Percentiles rank a stretch among this genome's conserved stretches.
phyloP scores from a whole-genome alignment of 2,329 filamentous ascomycete species.

The Pyricularia pennisetigena region DNA sequence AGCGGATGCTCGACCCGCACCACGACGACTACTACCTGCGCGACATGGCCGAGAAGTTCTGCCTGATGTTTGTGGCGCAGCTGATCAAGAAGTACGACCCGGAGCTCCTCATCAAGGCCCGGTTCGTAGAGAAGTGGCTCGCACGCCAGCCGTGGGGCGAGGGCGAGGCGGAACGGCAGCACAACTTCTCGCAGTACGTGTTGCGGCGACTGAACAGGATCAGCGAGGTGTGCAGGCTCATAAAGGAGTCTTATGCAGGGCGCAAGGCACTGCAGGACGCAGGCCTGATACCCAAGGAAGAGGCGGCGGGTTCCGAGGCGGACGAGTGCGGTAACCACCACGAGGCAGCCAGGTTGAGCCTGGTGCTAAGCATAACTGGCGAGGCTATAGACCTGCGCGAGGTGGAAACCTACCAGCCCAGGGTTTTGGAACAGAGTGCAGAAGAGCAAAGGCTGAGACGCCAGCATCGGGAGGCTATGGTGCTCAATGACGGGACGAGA shows the following conservation, averaged over 20 bases:
- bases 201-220: conserved; percentile 39
- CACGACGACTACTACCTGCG: conserved; percentile 56
- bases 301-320: conserved; percentile 11
- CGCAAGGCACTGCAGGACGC: conserved; percentile 39
- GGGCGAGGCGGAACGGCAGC: conserved; percentile 37
- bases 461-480: conserved; percentile 78
- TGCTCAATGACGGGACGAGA: conserved; percentile 75
- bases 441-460: conserved; percentile 66
- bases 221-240: conserved; percentile 39
- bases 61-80: conserved; percentile 45
- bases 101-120: conserved; percentile 48
- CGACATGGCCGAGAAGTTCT: conserved; percentile 51
- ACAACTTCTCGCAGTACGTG: conserved; percentile 44
- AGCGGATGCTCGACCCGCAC: conserved; percentile 40
- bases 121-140: conserved; percentile 66
- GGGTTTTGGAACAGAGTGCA: conserved; percentile 40
- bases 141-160: conserved; percentile 60
- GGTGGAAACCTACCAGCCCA: conserved; percentile 17
- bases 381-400: background rate
- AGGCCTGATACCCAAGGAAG: conserved; percentile 30
- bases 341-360: conserved; percentile 13
- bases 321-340: conserved; percentile 5
- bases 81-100: conserved; percentile 51
- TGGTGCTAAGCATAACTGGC: conserved; percentile 22
- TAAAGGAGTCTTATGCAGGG: conserved; percentile 40